Evolutionary conservation across 78 protist species (phyloP).

Genomic region (Monocercomonoides exilis): DNA sequence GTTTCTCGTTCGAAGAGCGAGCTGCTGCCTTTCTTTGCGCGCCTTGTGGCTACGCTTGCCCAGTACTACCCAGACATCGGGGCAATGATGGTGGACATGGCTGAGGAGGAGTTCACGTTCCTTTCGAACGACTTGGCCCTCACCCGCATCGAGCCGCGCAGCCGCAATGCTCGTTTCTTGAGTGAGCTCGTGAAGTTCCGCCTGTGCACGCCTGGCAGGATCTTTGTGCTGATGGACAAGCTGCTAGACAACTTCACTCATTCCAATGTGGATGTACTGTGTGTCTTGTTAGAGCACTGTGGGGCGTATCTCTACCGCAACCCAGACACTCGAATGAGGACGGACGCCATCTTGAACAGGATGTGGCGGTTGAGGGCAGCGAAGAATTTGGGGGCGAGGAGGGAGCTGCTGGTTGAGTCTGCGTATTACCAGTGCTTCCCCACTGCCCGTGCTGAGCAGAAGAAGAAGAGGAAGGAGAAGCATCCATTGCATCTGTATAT

Average conservation of each 20-base stretch:
- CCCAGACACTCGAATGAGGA: background rate
- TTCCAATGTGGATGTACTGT: background rate
- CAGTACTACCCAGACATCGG: background rate
- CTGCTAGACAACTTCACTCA: background rate
- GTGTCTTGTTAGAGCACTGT: background rate
- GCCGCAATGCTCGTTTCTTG: background rate
- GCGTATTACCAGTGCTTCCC: too few species aligned
- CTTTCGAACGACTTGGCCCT: background rate
- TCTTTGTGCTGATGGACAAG: background rate
- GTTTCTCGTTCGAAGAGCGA: too few species aligned
- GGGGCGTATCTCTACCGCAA: background rate
- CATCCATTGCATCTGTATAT: too few species aligned
- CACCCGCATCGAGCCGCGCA: background rate
- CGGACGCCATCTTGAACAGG: background rate
- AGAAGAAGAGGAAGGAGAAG: too few species aligned
- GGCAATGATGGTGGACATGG: too few species aligned
- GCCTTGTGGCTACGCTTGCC: background rate
- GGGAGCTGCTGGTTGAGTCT: background rate
- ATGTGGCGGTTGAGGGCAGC: background rate
- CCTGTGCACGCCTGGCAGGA: background rate
- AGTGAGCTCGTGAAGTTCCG: background rate
- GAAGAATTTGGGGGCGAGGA: background rate
- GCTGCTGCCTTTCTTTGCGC: background rate
- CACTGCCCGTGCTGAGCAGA: too few species aligned
- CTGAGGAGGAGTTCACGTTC: background rate